A percentile compares a stretch with the other conserved stretches of the same genome.
Evolutionary conservation across 2,329 filamentous ascomycete genomes (phyloP).

Genomic region (Oidium heveae): DNA sequence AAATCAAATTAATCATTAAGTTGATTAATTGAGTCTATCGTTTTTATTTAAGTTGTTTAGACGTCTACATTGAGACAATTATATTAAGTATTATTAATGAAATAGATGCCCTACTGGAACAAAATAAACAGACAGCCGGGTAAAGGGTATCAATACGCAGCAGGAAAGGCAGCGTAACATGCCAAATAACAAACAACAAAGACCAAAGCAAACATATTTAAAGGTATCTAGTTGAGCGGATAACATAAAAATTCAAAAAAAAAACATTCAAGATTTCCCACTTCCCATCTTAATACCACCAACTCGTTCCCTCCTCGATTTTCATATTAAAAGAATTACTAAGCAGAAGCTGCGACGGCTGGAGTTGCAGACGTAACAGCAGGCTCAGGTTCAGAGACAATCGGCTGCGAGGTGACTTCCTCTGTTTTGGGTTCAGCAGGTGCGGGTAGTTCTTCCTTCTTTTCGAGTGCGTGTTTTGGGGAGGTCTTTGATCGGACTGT

Average conservation of each 20-base stretch:
- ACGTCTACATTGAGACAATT: no score
- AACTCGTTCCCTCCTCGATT: slow-evolving; percentile 1
- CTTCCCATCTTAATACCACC: no score
- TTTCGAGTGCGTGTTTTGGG: slow-evolving; percentile 18
- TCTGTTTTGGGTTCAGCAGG: slow-evolving; percentile 11
- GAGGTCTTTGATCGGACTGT: slow-evolving; percentile 15
- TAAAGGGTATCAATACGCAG: slow-evolving; percentile 18
- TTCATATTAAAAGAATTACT: slow-evolving; percentile 4
- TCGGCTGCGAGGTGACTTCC: slow-evolving; percentile 8
- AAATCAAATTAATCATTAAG: no score
- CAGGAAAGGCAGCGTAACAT: slow-evolving; percentile 9
- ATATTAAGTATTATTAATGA: not conserved
- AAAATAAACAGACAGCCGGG: slow-evolving; percentile 9
- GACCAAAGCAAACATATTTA: not conserved
- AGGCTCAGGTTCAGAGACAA: not conserved
- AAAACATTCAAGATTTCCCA: not conserved
- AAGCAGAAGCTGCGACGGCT: slow-evolving; percentile 13
- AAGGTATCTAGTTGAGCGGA: not conserved
- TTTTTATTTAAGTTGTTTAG: no score
- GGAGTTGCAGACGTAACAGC: slow-evolving; percentile 7
- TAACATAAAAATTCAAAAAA: not conserved
- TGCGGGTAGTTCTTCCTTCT: slow-evolving; percentile 21
- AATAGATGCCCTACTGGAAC: no score
- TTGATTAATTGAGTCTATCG: no score
- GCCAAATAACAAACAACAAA: slow-evolving; percentile 1